Conservation (phyloP, 345 rosid species). For the Passiflora organensis region DNA sequence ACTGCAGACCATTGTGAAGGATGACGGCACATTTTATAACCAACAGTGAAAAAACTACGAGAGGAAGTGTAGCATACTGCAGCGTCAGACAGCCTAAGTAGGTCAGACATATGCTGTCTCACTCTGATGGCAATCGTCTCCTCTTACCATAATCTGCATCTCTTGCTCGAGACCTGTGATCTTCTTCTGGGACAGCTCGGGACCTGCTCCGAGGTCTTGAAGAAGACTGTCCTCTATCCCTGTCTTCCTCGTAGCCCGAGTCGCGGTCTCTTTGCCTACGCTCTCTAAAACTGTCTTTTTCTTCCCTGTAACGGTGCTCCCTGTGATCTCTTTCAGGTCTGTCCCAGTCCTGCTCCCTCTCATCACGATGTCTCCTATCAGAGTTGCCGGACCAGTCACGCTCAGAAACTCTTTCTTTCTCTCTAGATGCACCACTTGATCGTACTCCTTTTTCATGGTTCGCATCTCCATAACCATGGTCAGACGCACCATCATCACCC, state of each 20-base stretch:
- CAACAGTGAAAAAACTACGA: not conserved
- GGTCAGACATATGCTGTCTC: slow-evolving; percentile 6
- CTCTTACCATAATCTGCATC: slow-evolving; percentile 75
- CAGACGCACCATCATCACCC: slow-evolving; percentile 77
- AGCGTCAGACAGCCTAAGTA: not conserved
- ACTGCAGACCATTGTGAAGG: no score
- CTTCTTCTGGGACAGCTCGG: slow-evolving; percentile 55
- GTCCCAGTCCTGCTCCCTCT: slow-evolving; percentile 49
- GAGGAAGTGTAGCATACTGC: no score
- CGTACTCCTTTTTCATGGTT: slow-evolving; percentile 63
- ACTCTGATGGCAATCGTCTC: slow-evolving; percentile 54
- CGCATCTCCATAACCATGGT: slow-evolving; percentile 69
- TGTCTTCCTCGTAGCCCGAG: slow-evolving; percentile 53
- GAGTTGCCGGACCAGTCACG: slow-evolving; percentile 78
- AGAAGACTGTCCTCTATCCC: slow-evolving; percentile 70
- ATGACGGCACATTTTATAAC: not conserved
- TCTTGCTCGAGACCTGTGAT: slow-evolving; percentile 62
- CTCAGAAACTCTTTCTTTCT: slow-evolving; percentile 65
- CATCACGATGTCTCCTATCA: slow-evolving; percentile 64
- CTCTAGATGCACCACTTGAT: slow-evolving; percentile 46
- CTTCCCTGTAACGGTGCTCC: slow-evolving; percentile 56
- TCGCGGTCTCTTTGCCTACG: slow-evolving; percentile 68
- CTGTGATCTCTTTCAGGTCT: slow-evolving; percentile 50
- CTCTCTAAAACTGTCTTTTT: slow-evolving; percentile 58
- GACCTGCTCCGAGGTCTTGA: slow-evolving; percentile 65